Evolutionary conservation across 1,139 yeast species (phyloP).

Genomic region (Hanseniaspora uvarum): DNA sequence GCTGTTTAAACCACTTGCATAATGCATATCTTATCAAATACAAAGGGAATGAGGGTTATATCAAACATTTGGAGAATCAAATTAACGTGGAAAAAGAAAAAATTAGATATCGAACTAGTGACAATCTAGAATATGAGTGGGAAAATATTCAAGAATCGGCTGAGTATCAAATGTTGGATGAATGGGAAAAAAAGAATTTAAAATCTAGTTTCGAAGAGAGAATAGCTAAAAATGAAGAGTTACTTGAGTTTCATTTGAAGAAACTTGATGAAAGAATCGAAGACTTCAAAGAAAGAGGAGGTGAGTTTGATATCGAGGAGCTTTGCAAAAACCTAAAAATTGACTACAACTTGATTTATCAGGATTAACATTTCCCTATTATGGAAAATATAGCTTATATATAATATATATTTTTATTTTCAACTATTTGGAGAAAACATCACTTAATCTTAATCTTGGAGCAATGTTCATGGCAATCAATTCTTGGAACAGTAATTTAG

Average conservation of each 20-base stretch:
- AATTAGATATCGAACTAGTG: conserved; percentile 31
- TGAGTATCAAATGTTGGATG: conserved; percentile 32
- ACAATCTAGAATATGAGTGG: conserved; percentile 32
- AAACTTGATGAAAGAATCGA: conserved; percentile 27
- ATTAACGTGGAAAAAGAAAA: conserved; percentile 31
- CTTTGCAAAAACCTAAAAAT: conserved; percentile 35
- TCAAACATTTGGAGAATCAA: conserved; percentile 34
- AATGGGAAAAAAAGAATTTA: conserved; percentile 31
- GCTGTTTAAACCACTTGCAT: conserved; percentile 36
- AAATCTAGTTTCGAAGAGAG: conserved; percentile 26
- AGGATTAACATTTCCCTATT: neutral
- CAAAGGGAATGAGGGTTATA: conserved; percentile 39
- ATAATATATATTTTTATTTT: neutral
- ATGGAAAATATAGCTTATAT: neutral
- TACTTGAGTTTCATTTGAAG: conserved; percentile 25
- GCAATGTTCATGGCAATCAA: conserved; percentile 99
- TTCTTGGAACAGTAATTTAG: conserved; percentile 91
- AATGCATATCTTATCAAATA: conserved; percentile 37
- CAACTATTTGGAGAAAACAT: conserved; percentile 43
- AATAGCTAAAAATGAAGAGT: conserved; percentile 22
- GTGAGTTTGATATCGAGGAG: conserved; percentile 37
- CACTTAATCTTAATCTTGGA: conserved; percentile 81
- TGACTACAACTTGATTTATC: conserved; percentile 34
- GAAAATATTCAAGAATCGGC: conserved; percentile 33
- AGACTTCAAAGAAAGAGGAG: conserved; percentile 21